Conservation (phyloP, 1,284 basidiomycete species). For the Microbotryum saponariae region DNA sequence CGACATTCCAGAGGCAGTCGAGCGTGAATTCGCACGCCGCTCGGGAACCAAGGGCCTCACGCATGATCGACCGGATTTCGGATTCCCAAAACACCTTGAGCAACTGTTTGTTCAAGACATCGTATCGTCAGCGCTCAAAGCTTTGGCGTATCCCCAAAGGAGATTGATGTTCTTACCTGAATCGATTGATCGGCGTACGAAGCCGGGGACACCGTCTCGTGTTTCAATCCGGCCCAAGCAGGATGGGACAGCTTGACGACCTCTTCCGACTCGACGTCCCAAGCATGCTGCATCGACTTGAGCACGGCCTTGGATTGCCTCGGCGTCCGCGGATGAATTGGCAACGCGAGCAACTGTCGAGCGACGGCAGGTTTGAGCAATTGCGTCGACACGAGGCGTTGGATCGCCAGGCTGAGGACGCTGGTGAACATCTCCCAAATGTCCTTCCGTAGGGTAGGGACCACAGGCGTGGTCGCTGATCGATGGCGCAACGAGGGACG, state of each 20-base stretch:
- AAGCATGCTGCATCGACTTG: slow-evolving; percentile 39
- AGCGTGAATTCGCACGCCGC: slow-evolving; percentile 42
- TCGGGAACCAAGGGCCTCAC: slow-evolving; percentile 40
- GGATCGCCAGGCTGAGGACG: slow-evolving; percentile 42
- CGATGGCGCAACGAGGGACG: slow-evolving; percentile 2
- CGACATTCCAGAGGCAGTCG: slow-evolving; percentile 42
- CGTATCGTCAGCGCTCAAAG: background rate
- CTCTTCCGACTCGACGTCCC: slow-evolving; percentile 40
- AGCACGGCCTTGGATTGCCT: slow-evolving; percentile 41
- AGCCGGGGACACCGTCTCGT: slow-evolving; percentile 39
- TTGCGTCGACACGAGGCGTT: slow-evolving; percentile 42
- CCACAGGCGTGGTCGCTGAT: background rate
- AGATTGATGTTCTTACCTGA: slow-evolving; percentile 10
- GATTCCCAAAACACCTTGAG: slow-evolving; percentile 44
- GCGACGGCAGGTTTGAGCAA: slow-evolving; percentile 43
- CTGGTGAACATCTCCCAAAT: slow-evolving; percentile 42
- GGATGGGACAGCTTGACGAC: slow-evolving; percentile 41
- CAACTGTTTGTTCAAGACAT: slow-evolving; percentile 36
- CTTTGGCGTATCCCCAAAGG: no score
- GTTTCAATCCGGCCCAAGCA: slow-evolving; percentile 41
- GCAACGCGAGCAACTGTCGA: slow-evolving; percentile 40
- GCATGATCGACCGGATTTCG: slow-evolving; percentile 41
- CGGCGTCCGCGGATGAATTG: slow-evolving; percentile 42
- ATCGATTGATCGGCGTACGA: slow-evolving; percentile 41
- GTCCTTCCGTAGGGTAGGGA: slow-evolving; percentile 27